These are phyloP conservation scores for Hysterangium stoloniferum DNA, from an alignment of 768 basidiomycete genomes.

Conservation along the genomic window DNA sequence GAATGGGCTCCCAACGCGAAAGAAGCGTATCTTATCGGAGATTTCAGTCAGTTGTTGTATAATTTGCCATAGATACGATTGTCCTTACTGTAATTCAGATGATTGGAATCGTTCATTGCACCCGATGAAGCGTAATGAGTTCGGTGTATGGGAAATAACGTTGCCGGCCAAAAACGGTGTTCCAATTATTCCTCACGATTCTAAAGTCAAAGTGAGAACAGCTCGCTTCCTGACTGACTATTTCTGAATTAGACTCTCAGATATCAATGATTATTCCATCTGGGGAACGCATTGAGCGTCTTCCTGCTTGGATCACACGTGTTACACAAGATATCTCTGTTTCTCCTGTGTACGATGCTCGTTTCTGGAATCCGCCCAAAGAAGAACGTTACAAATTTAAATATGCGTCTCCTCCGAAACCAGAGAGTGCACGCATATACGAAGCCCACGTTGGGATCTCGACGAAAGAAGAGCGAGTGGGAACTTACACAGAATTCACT, in stretches of 20 bases:
- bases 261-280: slow-evolving; percentile 84
- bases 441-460: slow-evolving; percentile 99
- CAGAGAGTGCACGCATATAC: slow-evolving; percentile 72
- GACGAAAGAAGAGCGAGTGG: slow-evolving; percentile 77
- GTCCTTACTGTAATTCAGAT: slow-evolving; percentile 39
- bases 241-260: slow-evolving; percentile 31
- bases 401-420: slow-evolving; percentile 60
- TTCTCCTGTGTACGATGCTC: slow-evolving; percentile 90
- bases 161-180: slow-evolving; percentile 63
- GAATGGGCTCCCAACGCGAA: slow-evolving; percentile 95
- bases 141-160: slow-evolving; percentile 84
- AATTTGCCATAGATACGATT: slow-evolving; percentile 6
- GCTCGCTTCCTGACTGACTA: slow-evolving; percentile 4
- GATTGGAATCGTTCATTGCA: slow-evolving; percentile 81
- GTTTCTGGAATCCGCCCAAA: slow-evolving; percentile 95
- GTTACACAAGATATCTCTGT: slow-evolving; percentile 90
- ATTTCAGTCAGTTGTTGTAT: slow-evolving; percentile 73
- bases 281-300: slow-evolving; percentile 78
- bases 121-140: slow-evolving; percentile 76
- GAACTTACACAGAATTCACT: slow-evolving; percentile 95
- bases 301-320: slow-evolving; percentile 91
- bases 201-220: slow-evolving; percentile 76
- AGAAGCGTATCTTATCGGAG: slow-evolving; percentile 82
- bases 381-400: slow-evolving; percentile 75
- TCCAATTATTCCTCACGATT: slow-evolving; percentile 88